These are phyloP conservation scores for Jaltomata sinuosa DNA, from an alignment of 257 asterid genomes.

Conservation along the genomic window DNA sequence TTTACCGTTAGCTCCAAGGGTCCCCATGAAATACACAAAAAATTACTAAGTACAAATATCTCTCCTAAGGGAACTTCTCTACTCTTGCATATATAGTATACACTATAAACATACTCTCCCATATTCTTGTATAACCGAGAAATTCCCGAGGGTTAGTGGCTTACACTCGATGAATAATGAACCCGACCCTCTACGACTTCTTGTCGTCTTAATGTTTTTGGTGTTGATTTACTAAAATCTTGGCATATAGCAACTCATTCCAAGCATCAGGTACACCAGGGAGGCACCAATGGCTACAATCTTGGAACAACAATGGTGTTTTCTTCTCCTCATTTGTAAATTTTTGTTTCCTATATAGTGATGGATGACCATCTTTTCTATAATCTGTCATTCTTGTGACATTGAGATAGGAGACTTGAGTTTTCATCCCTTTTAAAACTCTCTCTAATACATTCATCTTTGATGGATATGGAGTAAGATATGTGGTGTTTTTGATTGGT, in stretches of 20 bases:
- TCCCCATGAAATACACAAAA: not conserved
- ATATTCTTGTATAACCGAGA: not conserved
- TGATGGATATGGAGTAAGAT: constrained; percentile 35
- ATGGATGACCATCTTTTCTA: constrained; percentile 64
- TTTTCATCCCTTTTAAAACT: constrained; percentile 32
- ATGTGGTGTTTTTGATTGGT: constrained; percentile 41
- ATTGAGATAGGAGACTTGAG: constrained; percentile 37
- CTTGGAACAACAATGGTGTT: constrained; percentile 31
- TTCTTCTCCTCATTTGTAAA: constrained; percentile 32
- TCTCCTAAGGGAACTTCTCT: not conserved
- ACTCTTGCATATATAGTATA: not conserved
- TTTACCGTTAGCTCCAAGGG: not conserved
- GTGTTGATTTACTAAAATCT: constrained; percentile 34
- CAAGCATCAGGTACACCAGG: constrained; percentile 82
- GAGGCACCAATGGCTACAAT: constrained; percentile 86
- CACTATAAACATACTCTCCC: not conserved
- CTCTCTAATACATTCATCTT: constrained; percentile 45
- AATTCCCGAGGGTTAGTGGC: not conserved
- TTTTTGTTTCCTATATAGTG: constrained; percentile 42
- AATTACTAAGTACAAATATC: not conserved
- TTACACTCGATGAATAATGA: not conserved
- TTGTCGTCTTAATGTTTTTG: constrained; percentile 18
- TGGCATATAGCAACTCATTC: constrained; percentile 58
- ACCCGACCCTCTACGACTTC: not conserved
- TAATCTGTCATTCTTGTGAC: constrained; percentile 58